Evolutionary conservation across 495 filamentous ascomycete species (phyloP), one percentile per base, ranked within the genome.

Genomic region (Neurospora sublineolata): DNA sequence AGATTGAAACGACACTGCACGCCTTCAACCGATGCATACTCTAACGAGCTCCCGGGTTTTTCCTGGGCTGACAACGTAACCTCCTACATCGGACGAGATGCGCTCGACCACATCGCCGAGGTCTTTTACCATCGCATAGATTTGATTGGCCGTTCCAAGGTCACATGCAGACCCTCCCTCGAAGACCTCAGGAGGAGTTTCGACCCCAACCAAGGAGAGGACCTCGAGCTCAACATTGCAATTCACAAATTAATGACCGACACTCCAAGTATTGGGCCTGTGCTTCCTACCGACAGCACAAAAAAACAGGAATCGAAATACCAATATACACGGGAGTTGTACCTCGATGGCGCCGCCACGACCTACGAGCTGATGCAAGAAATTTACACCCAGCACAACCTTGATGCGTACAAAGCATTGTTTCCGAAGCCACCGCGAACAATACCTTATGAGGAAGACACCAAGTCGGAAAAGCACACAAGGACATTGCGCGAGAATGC

Each of bases 1-100:
- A 70, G 79, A 23, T 37, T 79, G 46, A 79, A 79, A 71, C 76
- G 77, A 4, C 74, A 76, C 10, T 64, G 69, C 33, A 12, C 68
- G 41, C 58, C 70, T 30, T 36, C 70, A 12, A 36, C 18, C 3
- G 46, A 71, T 18, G 67, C 39, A 27, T 38, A 60, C 27, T 36
- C 72, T 7, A 42, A 70, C 70, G 42, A 69, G 16, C 58, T 73
- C 36, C 71, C 73, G 12, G 37, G 67, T 7, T 37, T 74, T 46
- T 46, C 39, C 3, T 76, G 76, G 78, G 38, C 73, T 10, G 38
- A 68, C 11, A 60, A 72, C 42, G 69, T 73, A 12, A 70, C 58
- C 30, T 69, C 73, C 3, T 70, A 71, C 37, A 72, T 79, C 23
- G 78, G 78, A 39, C 30, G 12, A 12, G 41, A 71, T 12, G 38